Conservation (phyloP, 805 yeast species). For the Spathaspora girioi region DNA sequence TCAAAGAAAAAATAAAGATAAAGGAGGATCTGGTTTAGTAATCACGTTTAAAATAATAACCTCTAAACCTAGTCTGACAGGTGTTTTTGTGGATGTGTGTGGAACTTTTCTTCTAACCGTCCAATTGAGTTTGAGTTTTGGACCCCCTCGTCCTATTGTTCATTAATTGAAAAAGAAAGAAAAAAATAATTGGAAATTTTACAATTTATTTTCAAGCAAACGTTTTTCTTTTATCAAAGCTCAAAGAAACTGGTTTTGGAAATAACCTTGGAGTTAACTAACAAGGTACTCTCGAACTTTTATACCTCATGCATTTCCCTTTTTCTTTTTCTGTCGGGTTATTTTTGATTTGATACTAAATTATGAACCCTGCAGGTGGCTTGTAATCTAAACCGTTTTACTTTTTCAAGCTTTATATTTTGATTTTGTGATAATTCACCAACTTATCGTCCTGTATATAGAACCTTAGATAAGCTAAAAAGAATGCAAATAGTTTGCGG, state of each 20-base stretch:
- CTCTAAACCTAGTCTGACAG: neutral
- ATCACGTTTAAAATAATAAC: neutral
- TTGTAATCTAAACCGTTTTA: neutral
- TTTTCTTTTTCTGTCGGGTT: no score
- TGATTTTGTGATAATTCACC: neutral
- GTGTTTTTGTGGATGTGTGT: neutral
- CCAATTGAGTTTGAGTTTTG: neutral
- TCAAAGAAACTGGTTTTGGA: neutral
- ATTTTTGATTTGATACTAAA: no score
- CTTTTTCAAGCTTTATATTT: neutral
- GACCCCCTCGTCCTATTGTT: neutral
- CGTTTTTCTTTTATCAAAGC: neutral
- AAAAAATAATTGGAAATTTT: neutral
- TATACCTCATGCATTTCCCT: no score
- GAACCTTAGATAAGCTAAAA: neutral
- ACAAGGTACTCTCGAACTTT: neutral
- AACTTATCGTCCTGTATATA: neutral
- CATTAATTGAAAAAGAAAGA: neutral
- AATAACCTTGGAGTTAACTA: neutral
- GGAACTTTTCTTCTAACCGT: neutral
- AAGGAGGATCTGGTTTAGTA: neutral
- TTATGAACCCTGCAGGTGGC: no score
- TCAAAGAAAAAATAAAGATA: neutral
- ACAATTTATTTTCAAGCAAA: neutral
- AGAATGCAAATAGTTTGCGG: no score